A percentile compares a stretch with the other conserved stretches of the same genome.
Conservation (phyloP, 2,329 filamentous ascomycete genomes). For the Stenocarpella maydis region DNA sequence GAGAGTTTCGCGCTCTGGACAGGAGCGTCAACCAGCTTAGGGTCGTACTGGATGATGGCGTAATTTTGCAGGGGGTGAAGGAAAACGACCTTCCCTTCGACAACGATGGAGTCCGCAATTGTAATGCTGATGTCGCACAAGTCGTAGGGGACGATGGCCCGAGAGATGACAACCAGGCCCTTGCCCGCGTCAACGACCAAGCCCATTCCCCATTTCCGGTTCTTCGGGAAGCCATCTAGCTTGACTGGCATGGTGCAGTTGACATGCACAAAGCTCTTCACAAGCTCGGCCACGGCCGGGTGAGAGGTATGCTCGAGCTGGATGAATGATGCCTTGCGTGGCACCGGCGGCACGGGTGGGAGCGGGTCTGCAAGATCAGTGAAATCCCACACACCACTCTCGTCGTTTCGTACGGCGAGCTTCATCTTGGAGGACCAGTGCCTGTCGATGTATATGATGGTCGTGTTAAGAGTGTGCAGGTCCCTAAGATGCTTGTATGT, state of each 20-base stretch:
- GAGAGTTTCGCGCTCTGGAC: conserved; percentile 89
- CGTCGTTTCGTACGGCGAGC: conserved; percentile 88
- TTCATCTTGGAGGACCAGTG: conserved; percentile 98
- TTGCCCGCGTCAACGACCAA: conserved; percentile 97
- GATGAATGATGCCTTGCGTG: conserved; percentile 87
- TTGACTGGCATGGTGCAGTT: conserved; percentile 94
- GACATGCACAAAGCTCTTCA: conserved; percentile 93
- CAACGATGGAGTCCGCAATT: conserved; percentile 94
- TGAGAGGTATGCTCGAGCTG: conserved; percentile 88
- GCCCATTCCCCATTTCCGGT: conserved; percentile 93
- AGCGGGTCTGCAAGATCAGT: conserved; percentile 82
- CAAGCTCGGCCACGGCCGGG: conserved; percentile 89
- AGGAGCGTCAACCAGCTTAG: conserved; percentile 89
- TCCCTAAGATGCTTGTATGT: conserved; percentile 94
- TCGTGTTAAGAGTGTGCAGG: conserved; percentile 92
- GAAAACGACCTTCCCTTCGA: conserved; percentile 94
- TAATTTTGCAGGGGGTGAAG: conserved; percentile 98
- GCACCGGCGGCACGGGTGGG: conserved; percentile 75
- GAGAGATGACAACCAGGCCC: conserved; percentile 91
- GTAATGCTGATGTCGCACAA: conserved; percentile 96
- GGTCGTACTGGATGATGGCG: conserved; percentile 93
- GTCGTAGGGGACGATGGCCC: conserved; percentile 91
- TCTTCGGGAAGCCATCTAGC: conserved; percentile 96
- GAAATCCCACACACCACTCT: conserved; percentile 94
- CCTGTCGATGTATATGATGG: conserved; percentile 89